Evolutionary conservation across 257 asterid species (phyloP).

Genomic region (Przewalskia tangutica): DNA sequence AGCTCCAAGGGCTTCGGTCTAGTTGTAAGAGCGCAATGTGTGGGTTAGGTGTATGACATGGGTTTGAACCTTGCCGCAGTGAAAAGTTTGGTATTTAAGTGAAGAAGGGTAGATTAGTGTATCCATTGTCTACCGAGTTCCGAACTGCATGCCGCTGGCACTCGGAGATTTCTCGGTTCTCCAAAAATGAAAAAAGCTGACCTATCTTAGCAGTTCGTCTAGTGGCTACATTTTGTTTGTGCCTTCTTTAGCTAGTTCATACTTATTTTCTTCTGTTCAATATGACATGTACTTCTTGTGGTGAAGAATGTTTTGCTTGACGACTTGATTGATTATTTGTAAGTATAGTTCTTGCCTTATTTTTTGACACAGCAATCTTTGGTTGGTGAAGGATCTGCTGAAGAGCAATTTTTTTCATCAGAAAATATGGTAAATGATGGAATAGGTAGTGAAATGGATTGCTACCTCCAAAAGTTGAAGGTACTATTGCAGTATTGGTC

Average conservation of each 20-base stretch:
- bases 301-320: background rate
- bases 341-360: slow-evolving; percentile 11
- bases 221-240: background rate
- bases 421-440: slow-evolving; percentile 43
- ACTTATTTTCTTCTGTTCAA: background rate
- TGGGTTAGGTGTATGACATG: background rate
- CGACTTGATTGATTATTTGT: background rate
- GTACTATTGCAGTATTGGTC: slow-evolving; percentile 23
- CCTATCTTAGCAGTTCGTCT: background rate
- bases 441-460: slow-evolving; percentile 52
- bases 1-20: background rate
- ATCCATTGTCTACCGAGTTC: background rate
- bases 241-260: background rate
- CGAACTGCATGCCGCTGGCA: background rate
- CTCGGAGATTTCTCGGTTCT: background rate
- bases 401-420: slow-evolving; percentile 76
- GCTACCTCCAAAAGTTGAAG: slow-evolving; percentile 66
- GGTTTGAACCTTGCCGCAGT: background rate
- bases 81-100: background rate
- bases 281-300: background rate
- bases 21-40: background rate
- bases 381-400: slow-evolving; percentile 96
- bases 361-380: slow-evolving; percentile 70
- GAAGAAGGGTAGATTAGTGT: background rate
- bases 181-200: background rate